Conservation (phyloP, 23 red algal genomes). For the Agarophyton chilense region DNA sequence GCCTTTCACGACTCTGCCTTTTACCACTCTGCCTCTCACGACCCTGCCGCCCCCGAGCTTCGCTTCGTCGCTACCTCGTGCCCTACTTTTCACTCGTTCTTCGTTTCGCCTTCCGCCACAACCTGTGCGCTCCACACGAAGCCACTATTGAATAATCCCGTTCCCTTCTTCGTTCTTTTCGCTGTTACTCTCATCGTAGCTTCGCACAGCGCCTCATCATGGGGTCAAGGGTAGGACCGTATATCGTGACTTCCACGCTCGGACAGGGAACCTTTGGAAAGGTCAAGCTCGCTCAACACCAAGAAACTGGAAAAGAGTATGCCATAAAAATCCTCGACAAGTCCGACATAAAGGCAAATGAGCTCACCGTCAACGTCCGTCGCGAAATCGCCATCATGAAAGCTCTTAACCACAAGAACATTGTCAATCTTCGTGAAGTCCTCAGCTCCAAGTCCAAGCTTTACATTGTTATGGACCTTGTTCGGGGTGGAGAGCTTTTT, state of each 20-base stretch:
- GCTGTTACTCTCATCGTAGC: neutral
- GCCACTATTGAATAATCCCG: neutral
- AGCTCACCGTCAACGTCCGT: constrained; percentile 88
- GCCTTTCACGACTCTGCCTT: neutral
- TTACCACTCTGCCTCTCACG: neutral
- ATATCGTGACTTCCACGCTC: constrained; percentile 82
- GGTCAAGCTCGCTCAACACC: constrained; percentile 82
- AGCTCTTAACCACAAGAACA: constrained; percentile 87
- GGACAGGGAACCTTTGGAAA: constrained; percentile 94
- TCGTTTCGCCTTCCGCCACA: neutral
- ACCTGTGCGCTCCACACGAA: too few species aligned
- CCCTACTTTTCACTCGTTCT: neutral
- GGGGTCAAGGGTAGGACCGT: constrained; percentile 80
- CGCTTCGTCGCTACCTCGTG: neutral
- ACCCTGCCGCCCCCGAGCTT: neutral
- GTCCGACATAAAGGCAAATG: constrained; percentile 84
- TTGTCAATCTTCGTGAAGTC: constrained; percentile 91
- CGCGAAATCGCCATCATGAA: constrained; percentile 95
- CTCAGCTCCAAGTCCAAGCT: constrained; percentile 81
- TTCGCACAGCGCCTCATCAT: neutral
- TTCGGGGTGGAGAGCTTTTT: constrained; percentile 94
- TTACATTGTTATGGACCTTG: constrained; percentile 94
- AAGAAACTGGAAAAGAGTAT: constrained; percentile 77
- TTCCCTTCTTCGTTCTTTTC: neutral
- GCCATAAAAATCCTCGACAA: constrained; percentile 95